These are phyloP conservation scores for Cystobasidium pallidum DNA, from an alignment of 1,284 basidiomycete genomes.

Conservation along the genomic window DNA sequence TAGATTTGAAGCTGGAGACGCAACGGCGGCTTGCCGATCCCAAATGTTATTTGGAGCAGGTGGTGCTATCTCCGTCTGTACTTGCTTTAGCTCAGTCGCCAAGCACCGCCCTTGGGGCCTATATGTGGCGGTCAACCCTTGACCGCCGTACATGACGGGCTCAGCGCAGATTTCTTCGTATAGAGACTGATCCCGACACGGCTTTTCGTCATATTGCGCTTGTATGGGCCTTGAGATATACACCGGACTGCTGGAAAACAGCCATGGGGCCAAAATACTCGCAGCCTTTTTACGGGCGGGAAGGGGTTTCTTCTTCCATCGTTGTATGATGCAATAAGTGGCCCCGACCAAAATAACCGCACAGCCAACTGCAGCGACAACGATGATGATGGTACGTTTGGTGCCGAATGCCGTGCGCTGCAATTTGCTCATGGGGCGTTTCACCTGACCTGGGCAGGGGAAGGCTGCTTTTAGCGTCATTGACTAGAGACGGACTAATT, in stretches of 20 bases:
- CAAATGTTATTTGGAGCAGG: background rate
- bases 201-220: background rate
- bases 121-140: background rate
- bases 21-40: background rate
- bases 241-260: slow-evolving; percentile 1
- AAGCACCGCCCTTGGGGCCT: background rate
- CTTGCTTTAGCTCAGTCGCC: background rate
- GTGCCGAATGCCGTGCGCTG: no score
- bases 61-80: background rate
- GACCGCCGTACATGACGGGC: background rate
- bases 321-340: background rate
- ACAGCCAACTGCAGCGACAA: background rate
- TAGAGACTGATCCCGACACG: background rate
- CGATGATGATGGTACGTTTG: background rate
- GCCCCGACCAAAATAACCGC: background rate
- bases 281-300: background rate
- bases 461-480: no score
- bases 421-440: no score
- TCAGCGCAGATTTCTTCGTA: background rate
- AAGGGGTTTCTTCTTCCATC: background rate
- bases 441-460: no score
- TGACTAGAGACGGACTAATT: no score
- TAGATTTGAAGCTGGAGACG: background rate
- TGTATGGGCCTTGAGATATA: slow-evolving; percentile 9
- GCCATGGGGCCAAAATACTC: slow-evolving; percentile 1